Evolutionary conservation across 2,329 filamentous ascomycete species (phyloP).

Genomic region (Trichoderma sp.): DNA sequence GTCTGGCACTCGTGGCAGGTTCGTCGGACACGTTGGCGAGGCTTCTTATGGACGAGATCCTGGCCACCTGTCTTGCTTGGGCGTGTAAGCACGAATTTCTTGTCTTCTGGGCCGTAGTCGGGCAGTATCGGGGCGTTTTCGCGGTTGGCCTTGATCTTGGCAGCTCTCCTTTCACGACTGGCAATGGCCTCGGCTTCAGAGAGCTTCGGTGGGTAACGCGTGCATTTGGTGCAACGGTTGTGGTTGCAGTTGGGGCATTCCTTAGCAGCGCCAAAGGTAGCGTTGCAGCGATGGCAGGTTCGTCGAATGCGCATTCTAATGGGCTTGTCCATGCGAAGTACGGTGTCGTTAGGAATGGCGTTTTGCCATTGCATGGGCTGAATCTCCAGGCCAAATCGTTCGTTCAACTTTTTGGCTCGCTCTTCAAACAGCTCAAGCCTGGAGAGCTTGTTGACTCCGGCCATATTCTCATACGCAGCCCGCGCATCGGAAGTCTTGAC

Average conservation of each 20-base stretch:
- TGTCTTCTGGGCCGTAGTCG: slow-evolving; percentile 46
- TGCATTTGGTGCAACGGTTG: slow-evolving; percentile 75
- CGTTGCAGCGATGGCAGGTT: slow-evolving; percentile 77
- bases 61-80: slow-evolving; percentile 66
- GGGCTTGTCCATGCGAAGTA: slow-evolving; percentile 68
- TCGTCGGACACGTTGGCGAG: slow-evolving; percentile 70
- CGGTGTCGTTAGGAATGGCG: slow-evolving; percentile 50
- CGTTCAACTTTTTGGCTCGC: slow-evolving; percentile 54
- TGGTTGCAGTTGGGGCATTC: slow-evolving; percentile 77
- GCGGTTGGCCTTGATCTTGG: slow-evolving; percentile 53
- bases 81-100: slow-evolving; percentile 56
- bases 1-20: slow-evolving; percentile 72
- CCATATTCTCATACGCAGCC: slow-evolving; percentile 31
- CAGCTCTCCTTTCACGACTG: slow-evolving; percentile 51
- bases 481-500: slow-evolving; percentile 26
- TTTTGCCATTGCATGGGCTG: slow-evolving; percentile 53
- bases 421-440: slow-evolving; percentile 54
- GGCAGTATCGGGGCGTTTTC: slow-evolving; percentile 54
- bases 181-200: slow-evolving; percentile 54
- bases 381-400: slow-evolving; percentile 56
- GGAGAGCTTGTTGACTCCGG: slow-evolving; percentile 42
- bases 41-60: slow-evolving; percentile 69
- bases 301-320: slow-evolving; percentile 76
- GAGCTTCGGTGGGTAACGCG: slow-evolving; percentile 68
- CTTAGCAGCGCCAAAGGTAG: slow-evolving; percentile 69